Base-by-base conservation (phyloP, 2,329 filamentous ascomycete genomes). In the Cordyceps militaris region DNA sequence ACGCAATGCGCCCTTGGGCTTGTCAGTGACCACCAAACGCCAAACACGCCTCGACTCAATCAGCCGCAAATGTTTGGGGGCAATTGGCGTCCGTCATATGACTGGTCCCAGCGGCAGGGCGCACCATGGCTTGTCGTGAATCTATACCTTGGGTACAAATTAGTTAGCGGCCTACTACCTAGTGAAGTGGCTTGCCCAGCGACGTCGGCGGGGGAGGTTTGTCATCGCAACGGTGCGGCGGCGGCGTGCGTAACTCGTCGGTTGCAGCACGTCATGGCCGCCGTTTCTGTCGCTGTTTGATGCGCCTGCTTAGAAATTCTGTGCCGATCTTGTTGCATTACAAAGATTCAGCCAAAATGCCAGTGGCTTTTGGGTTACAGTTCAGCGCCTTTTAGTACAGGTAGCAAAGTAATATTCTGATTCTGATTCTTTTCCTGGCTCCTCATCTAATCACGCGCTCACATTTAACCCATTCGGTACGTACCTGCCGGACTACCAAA, bases 241-340 rank as follows among this genome's bases (percentile, higher is more conserved):
- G 23, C 23, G 23, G 36, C 49, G 32, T 38, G 48, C 44, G 14
- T 9, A 11, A n/a, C n/a, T n/a, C n/a, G 14, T 47, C 26, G 24
- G 47, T 30, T 42, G 11, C 49, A 43, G 51, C 38, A 54, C 51
- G 51, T 19, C 51, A 54, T 54, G 38, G 38, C 19, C 23, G 48
- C 38, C 9, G 38, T 42, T 42, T 42, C 38, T 42, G 38, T 50
- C 5, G 47, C 32, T 23, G 32, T 21, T n/a, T 34, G 26, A 13
- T 23, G 46, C n/a, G n/a, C n/a, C 28, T 24, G 50, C 38, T 51
- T 38, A n/a, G 34, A 38, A n/a, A 3, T 13, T 4, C n/a, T 13
- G 34, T 38, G 38, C 38, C n/a, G n/a, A 38, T n/a, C n/a, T 38
- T 38, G 34, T n/a, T n/a, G 14, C 11, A 46, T 54, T 24, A 26